Conservation (phyloP, 2,329 filamentous ascomycete genomes). For the Ophiostoma ips region DNA sequence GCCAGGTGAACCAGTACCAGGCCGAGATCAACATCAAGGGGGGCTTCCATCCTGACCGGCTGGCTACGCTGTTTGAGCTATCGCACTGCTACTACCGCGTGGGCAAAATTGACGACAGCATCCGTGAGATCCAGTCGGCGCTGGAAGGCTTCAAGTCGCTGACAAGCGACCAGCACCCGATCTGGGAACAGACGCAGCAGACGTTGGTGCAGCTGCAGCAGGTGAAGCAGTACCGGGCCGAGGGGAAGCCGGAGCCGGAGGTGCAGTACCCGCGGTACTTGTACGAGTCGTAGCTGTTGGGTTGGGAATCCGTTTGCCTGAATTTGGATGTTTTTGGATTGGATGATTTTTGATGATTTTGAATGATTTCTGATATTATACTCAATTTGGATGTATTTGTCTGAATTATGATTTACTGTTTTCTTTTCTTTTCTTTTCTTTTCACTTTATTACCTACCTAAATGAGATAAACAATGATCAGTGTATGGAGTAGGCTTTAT, state of each 20-base stretch:
- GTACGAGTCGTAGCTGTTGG: neutral
- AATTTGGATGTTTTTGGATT: no score
- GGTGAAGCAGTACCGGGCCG: neutral
- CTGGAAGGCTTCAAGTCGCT: neutral
- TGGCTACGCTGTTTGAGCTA: conserved; percentile 1
- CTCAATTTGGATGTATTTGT: no score
- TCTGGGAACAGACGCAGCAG: neutral
- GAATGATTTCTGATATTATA: no score
- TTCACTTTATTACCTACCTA: no score
- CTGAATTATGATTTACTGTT: no score
- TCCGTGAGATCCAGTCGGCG: neutral
- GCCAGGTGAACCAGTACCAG: neutral
- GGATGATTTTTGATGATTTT: neutral
- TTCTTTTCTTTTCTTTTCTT: no score
- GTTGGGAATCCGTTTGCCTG: no score
- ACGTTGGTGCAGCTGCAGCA: neutral
- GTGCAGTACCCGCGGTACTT: neutral
- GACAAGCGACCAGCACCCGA: neutral
- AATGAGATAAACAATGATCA: no score
- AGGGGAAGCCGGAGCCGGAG: neutral
- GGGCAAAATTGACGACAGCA: neutral
- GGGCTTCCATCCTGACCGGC: neutral
- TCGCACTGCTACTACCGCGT: neutral
- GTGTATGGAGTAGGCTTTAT: no score
- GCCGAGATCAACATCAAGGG: neutral